Percentiles rank a stretch among this genome's conserved stretches.
Conservation (phyloP, 768 basidiomycete genomes). For the Termitomyces sp. region DNA sequence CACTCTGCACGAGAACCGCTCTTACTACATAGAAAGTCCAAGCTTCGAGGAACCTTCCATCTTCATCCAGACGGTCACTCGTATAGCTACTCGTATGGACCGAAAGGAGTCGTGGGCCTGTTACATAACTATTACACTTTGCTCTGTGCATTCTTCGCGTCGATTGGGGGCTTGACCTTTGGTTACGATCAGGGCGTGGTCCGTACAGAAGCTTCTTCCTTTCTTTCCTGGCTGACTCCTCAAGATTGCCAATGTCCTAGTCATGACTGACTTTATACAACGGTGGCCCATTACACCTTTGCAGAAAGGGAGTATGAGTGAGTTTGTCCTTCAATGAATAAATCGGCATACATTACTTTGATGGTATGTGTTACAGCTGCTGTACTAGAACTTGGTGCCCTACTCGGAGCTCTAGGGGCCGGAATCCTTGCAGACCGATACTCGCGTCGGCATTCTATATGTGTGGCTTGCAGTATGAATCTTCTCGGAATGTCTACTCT, state of each 20-base stretch:
- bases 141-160: constrained; percentile 68
- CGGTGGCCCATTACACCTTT: constrained; percentile 68
- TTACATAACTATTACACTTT: constrained; percentile 59
- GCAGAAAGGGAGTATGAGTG: constrained; percentile 77
- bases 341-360: not conserved
- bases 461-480: constrained; percentile 56
- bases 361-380: constrained; percentile 43
- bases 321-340: constrained; percentile 16
- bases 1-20: constrained; percentile 6
- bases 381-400: constrained; percentile 68
- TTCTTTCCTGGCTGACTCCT: not conserved
- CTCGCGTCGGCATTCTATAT: constrained; percentile 64
- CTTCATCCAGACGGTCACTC: constrained; percentile 28
- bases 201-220: constrained; percentile 8
- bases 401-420: constrained; percentile 65
- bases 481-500: not conserved
- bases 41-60: constrained; percentile 25
- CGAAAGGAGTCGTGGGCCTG: constrained; percentile 60
- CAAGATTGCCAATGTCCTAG: constrained; percentile 76
- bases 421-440: constrained; percentile 65
- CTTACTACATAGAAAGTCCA: not conserved
- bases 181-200: constrained; percentile 82
- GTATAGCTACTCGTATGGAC: constrained; percentile 72
- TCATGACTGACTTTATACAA: constrained; percentile 68
- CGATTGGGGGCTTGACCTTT: constrained; percentile 72